Evolutionary conservation across 2,329 filamentous ascomycete genomes (phyloP), one percentile per base, ranked within the genome.

Genomic region (Botryosphaeria dothidea): DNA sequence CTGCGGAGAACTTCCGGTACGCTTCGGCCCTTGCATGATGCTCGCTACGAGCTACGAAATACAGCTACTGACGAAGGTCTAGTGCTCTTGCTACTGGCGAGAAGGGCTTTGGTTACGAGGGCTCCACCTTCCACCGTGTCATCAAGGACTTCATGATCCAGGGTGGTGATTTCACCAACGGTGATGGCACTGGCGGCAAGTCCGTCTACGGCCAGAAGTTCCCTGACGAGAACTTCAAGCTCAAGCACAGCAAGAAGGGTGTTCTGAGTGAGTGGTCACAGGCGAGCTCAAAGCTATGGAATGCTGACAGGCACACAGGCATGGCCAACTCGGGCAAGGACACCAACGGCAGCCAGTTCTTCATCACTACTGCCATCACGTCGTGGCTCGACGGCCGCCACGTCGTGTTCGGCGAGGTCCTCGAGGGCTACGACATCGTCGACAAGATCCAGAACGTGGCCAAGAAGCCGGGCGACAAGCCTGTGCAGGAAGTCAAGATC

Each of bases 111-210:
- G 92, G 92, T 69, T 96, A 93, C 77, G 83, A 92, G 80, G 91
- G 88, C 68, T 93, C 91, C 60, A 85, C 80, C 75, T 96, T 96
- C 88, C 92, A 96, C 86, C 91, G 92, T 78, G 90, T 95, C 77
- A 95, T 95, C 85, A 91, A 92, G 84, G 79, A 89, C 71, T 95
- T 95, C 82, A 95, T 95, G 92, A 93, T 95, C 79, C 92, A 94
- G 84, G 92, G 92, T 72, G 92, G 91, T 78, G 91, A 95, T 83
- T 94, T 95, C 81, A 94, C 91, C 79, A 90, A 87, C 71, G 88
- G 88, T 66, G 91, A 95, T 73, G 86, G 91, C 74, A 93, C 91
- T 68, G 91, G 91, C 77, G 92, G 92, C 80, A 93, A 93, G 86
- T 92, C 90, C 69, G 94, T 95, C 83, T 95, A 94, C 78, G 92